Evolutionary conservation across 371 early-diverging fungal species (phyloP).

Genomic region (Mucor velutinosus): DNA sequence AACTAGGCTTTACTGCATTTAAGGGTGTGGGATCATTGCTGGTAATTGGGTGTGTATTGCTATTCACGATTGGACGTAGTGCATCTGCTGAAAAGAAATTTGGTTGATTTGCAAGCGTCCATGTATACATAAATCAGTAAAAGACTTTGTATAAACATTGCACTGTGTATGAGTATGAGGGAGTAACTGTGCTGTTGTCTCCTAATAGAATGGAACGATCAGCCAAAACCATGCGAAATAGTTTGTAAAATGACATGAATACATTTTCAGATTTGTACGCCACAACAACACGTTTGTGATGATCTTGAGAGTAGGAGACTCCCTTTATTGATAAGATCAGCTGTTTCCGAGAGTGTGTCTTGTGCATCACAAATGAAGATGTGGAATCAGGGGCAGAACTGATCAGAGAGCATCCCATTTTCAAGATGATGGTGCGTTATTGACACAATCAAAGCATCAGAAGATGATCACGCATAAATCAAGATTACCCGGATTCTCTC

Average conservation of each 20-base stretch:
- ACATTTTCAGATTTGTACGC: background rate
- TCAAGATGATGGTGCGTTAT: background rate
- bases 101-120: background rate
- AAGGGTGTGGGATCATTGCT: slow-evolving; percentile 47
- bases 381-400: background rate
- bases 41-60: slow-evolving; percentile 53
- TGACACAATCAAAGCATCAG: background rate
- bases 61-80: slow-evolving; percentile 39
- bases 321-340: background rate
- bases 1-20: slow-evolving; percentile 35
- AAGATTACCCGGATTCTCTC: background rate
- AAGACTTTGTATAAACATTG: background rate
- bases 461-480: background rate
- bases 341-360: background rate
- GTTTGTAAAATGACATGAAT: too few relatives aligned
- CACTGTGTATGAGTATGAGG: too few relatives aligned
- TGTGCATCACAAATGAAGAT: background rate
- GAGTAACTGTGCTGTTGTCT: too few relatives aligned
- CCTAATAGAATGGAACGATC: too few relatives aligned
- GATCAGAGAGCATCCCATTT: too few relatives aligned
- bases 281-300: background rate
- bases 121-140: background rate
- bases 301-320: background rate
- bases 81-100: slow-evolving; percentile 7
- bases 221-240: too few relatives aligned